Conservation (phyloP, 2,329 filamentous ascomycete genomes). For the Sarocladiaceae sp. region DNA sequence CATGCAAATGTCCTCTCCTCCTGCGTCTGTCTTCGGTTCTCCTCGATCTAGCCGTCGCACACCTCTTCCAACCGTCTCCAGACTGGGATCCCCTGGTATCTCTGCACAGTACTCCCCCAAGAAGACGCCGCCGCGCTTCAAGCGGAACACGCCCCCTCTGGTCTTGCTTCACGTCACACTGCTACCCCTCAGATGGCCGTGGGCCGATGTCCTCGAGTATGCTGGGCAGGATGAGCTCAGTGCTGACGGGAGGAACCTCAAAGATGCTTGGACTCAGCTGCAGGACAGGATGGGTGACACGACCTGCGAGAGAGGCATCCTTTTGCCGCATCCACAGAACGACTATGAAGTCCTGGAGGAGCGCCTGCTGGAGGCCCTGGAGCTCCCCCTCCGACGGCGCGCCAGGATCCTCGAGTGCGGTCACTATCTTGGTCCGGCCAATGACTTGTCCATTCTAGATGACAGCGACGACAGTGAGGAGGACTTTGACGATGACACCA, state of each 20-base stretch:
- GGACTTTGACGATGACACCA: slow-evolving; percentile 27
- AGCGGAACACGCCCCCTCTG: slow-evolving; percentile 54
- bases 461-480: slow-evolving; percentile 43
- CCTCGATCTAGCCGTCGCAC: slow-evolving; percentile 47
- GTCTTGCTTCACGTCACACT: slow-evolving; percentile 74
- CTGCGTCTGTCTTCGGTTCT: slow-evolving; percentile 50
- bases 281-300: slow-evolving; percentile 67
- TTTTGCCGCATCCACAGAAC: slow-evolving; percentile 71
- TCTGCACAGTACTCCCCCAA: slow-evolving; percentile 50
- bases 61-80: slow-evolving; percentile 43
- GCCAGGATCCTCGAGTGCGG: slow-evolving; percentile 69
- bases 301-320: slow-evolving; percentile 64
- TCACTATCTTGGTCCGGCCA: slow-evolving; percentile 63
- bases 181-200: slow-evolving; percentile 62
- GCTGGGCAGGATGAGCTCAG: slow-evolving; percentile 34
- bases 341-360: slow-evolving; percentile 78
- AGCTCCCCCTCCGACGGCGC: slow-evolving; percentile 57
- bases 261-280: slow-evolving; percentile 59
- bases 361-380: slow-evolving; percentile 66
- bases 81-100: slow-evolving; percentile 47
- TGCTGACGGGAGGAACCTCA: slow-evolving; percentile 42
- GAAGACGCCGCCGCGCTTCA: slow-evolving; percentile 53
- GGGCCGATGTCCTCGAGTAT: slow-evolving; percentile 49
- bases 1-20: slow-evolving; percentile 65
- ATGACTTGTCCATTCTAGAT: slow-evolving; percentile 35